These are phyloP conservation scores for Beauveria sp. DNA, from an alignment of 2,329 filamentous ascomycete genomes.

Conservation along the genomic window DNA sequence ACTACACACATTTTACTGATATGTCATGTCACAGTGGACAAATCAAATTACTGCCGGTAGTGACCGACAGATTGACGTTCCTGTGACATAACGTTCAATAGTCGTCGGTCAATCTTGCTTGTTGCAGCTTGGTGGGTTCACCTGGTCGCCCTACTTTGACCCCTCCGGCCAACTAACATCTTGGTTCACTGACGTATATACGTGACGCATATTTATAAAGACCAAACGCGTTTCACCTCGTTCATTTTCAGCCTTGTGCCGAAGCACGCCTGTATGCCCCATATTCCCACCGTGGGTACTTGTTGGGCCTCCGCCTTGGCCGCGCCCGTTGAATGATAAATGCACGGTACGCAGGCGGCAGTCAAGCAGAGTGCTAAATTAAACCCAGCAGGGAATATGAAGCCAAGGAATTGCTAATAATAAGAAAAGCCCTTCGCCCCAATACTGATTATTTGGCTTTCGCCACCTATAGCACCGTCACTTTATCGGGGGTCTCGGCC, in stretches of 20 bases:
- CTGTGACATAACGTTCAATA: background rate
- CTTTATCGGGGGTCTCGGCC: background rate
- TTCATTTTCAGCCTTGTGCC: conserved; percentile 2
- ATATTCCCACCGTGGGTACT: background rate
- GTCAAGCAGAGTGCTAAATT: background rate
- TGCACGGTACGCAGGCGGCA: background rate
- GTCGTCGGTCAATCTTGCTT: background rate
- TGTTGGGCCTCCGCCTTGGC: background rate
- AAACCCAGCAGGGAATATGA: background rate
- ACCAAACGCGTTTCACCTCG: background rate
- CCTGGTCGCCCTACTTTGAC: background rate
- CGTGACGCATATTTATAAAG: background rate
- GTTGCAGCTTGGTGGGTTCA: background rate
- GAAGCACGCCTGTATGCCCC: background rate
- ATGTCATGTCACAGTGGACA: background rate
- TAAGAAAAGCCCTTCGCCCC: background rate
- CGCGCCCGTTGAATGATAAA: background rate
- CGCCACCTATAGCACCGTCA: background rate
- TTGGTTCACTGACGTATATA: background rate
- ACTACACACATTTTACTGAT: background rate
- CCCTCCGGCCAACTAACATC: background rate
- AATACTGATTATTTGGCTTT: background rate
- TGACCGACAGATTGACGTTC: background rate
- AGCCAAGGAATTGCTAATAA: background rate
- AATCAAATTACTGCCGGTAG: background rate